Percentiles rank a stretch among this genome's conserved stretches.
Evolutionary conservation across 495 filamentous ascomycete species (phyloP).

Genomic region (Neurospora intermedia): DNA sequence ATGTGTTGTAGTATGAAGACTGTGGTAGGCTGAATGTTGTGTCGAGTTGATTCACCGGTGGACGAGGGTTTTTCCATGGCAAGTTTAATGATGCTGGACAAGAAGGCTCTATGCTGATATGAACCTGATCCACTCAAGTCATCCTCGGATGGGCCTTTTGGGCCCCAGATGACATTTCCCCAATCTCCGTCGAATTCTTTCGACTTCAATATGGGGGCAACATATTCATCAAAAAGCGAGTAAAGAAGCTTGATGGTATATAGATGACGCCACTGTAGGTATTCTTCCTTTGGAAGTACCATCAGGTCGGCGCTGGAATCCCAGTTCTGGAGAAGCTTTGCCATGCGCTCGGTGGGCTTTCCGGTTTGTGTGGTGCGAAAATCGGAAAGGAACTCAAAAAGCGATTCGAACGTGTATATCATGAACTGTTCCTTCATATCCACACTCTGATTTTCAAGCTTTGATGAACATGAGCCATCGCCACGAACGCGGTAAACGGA

Average conservation of each 20-base stretch:
- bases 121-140: not conserved
- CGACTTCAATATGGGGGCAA: not conserved
- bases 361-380: not conserved
- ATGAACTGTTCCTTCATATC: not conserved
- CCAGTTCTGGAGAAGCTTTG: not conserved
- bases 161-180: not conserved
- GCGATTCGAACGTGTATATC: not conserved
- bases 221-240: not conserved
- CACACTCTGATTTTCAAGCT: not conserved
- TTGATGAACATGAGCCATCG: not conserved
- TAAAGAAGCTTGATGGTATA: not conserved
- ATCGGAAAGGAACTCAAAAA: not conserved
- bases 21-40: not conserved
- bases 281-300: not conserved
- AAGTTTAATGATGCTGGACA: not conserved
- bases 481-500: not conserved
- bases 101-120: not conserved
- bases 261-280: not conserved
- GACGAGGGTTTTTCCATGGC: not conserved
- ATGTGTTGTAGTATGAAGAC: not conserved
- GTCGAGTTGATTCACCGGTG: not conserved
- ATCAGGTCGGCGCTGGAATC: not conserved
- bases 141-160: not conserved
- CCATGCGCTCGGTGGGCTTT: not conserved
- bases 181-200: not conserved